Base-by-base conservation (phyloP, 306 rosid species). In the Lotus japonicus region DNA sequence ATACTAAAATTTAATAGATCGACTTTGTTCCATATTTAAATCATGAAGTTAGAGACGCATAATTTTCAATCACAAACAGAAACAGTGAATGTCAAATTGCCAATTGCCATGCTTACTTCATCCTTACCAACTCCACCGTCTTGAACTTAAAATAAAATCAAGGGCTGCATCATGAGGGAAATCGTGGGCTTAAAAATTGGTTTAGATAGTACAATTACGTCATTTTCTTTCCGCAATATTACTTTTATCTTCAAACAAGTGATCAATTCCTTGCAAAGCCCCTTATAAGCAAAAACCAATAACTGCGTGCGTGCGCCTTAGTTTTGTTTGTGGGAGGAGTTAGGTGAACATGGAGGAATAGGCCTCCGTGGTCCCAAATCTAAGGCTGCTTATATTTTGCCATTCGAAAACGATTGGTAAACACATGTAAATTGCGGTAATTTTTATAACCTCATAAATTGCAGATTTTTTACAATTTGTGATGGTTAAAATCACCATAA, bases 61-160 rank as follows among this genome's bases (percentile, higher is more conserved):
- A 38, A 10, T 4, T 59, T 38, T 16, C 7, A 62, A 17, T 61
- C 2, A 41, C 6, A 66, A 33, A 49, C 3, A 1, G 3, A 21
- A 21, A 21, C n/a, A 3, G 6, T 69, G 46, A 1, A 21, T 21
- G 3, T 21, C 60, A 12, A n/a, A n/a, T n/a, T n/a, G n/a, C n/a
- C n/a, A n/a, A n/a, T n/a, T 15, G 5, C 48, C 21, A 11, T 38
- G 65, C 58, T 68, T 43, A 23, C 75, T 67, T 73, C 64, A 63
- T 55, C 76, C 9, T 36, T 18, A 84, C 72, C 81, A 41, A 81
- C 65, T 58, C 75, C 75, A 63, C 67, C 16, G 62, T 78, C 83
- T 36, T 53, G 69, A 70, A 63, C 74, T 54, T 49, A 62, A 45
- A 13, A 76, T 79, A 79, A 41, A 76, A 73, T 86, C 80, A 81